phyloP scores from a whole-genome alignment of 2,329 filamentous ascomycete genomes.

The Metarhizium anisopliae region DNA sequence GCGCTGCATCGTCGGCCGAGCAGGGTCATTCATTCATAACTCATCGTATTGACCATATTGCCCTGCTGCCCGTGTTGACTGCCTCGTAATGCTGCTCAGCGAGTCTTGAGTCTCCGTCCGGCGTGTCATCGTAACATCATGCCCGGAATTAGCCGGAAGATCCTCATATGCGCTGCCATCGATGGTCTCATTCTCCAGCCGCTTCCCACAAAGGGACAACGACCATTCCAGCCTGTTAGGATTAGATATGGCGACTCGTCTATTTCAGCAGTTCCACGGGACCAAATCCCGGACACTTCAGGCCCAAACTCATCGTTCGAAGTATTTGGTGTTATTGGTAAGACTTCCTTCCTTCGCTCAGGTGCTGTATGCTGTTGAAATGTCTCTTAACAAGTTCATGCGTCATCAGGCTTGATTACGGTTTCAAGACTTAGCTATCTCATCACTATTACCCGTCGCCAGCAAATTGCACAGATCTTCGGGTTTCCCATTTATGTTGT shows the following conservation, averaged over 20 bases:
- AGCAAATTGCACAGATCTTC: constrained; percentile 81
- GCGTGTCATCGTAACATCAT: constrained; percentile 34
- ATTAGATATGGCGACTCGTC: constrained; percentile 60
- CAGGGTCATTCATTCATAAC: not conserved
- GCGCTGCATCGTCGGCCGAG: not conserved
- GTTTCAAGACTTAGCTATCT: constrained; percentile 77
- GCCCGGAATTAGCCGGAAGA: constrained; percentile 70
- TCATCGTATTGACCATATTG: not conserved
- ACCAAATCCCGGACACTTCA: constrained; percentile 35
- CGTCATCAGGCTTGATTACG: constrained; percentile 62
- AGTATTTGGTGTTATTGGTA: constrained; percentile 52
- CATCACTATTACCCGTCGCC: constrained; percentile 74
- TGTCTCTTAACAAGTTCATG: not conserved
- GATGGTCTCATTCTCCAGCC: constrained; percentile 80
- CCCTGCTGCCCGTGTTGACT: not conserved
- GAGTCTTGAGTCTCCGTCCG: not conserved
- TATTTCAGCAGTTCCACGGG: constrained; percentile 34
- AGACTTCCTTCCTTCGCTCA: constrained; percentile 7
- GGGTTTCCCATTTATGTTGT: constrained; percentile 79
- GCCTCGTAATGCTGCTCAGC: not conserved
- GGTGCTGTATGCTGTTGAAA: not conserved
- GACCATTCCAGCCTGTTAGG: constrained; percentile 48
- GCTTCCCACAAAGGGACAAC: constrained; percentile 50
- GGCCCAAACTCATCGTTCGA: constrained; percentile 43
- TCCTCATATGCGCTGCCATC: constrained; percentile 69